These are phyloP conservation scores for Comarum palustre DNA, from an alignment of 306 rosid genomes.

Conservation along the genomic window DNA sequence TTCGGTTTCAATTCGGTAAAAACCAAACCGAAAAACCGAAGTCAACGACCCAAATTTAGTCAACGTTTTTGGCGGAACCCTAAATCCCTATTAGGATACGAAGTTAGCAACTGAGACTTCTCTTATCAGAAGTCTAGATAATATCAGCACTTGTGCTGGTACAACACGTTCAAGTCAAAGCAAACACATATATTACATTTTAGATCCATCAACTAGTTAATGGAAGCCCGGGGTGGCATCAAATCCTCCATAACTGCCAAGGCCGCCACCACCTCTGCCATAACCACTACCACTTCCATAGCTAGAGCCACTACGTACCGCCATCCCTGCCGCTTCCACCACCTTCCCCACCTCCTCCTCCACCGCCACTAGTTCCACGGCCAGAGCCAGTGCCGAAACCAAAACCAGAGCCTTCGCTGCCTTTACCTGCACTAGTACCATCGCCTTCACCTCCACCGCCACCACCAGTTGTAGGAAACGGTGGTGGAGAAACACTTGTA, in stretches of 20 bases:
- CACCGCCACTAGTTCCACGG: not conserved
- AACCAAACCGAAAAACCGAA: no score
- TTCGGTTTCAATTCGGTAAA: no score
- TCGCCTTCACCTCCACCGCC: constrained; percentile 7
- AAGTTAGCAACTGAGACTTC: no score
- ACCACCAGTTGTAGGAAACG: not conserved
- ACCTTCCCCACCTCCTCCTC: constrained; percentile 12
- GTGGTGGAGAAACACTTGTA: not conserved
- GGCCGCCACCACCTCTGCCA: not conserved
- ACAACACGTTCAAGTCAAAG: not conserved
- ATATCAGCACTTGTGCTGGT: no score
- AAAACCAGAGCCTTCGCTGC: constrained; percentile 8
- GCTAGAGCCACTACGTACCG: constrained; percentile 10
- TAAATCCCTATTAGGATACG: no score
- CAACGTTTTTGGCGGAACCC: no score
- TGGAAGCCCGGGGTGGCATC: not conserved
- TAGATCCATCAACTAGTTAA: not conserved
- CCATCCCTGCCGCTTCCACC: constrained; percentile 6
- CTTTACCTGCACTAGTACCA: constrained; percentile 4
- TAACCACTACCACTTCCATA: not conserved
- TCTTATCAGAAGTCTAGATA: not conserved
- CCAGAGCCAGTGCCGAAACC: constrained; percentile 14
- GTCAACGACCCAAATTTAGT: no score
- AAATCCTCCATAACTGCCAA: constrained; percentile 24
- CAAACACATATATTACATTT: not conserved